Evolutionary conservation across 2,329 filamentous ascomycete genomes (phyloP).

Genomic region (Capronia americana): DNA sequence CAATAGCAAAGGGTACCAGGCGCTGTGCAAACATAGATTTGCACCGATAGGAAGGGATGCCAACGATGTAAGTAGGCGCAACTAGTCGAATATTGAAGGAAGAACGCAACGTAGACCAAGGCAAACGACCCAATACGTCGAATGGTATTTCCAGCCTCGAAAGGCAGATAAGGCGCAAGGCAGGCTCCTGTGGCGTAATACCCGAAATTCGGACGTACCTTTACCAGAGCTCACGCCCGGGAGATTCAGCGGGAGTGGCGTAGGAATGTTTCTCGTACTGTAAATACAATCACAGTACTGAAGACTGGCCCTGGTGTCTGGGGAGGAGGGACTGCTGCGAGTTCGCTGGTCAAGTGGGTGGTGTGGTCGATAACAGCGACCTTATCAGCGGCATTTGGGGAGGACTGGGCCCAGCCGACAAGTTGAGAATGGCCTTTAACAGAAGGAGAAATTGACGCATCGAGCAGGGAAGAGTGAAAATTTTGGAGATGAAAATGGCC

Average conservation of each 20-base stretch:
- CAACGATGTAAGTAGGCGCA: not conserved
- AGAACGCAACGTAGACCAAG: not conserved
- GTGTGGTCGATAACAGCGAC: constrained; percentile 13
- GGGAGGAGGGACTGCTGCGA: not conserved
- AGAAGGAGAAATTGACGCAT: constrained; percentile 12
- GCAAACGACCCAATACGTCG: not conserved
- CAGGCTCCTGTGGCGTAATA: not conserved
- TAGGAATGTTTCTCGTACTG: not conserved
- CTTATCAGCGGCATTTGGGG: constrained; percentile 20
- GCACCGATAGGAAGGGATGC: not conserved
- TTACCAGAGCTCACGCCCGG: not conserved
- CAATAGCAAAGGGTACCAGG: not conserved
- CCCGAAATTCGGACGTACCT: not conserved
- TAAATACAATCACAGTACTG: not conserved
- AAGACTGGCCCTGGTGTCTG: not conserved
- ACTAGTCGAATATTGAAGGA: not conserved
- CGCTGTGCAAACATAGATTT: not conserved
- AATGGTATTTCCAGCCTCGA: constrained; percentile 10
- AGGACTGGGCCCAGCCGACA: constrained; percentile 7
- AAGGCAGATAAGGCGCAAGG: constrained; percentile 10
- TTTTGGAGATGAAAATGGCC: constrained; percentile 4
- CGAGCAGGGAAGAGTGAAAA: not conserved
- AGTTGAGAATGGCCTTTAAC: constrained; percentile 10
- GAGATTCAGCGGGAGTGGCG: not conserved
- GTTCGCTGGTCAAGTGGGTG: constrained; percentile 2